Evolutionary conservation across 805 yeast species (phyloP).

Genomic region (Saturnispora besseyi): DNA sequence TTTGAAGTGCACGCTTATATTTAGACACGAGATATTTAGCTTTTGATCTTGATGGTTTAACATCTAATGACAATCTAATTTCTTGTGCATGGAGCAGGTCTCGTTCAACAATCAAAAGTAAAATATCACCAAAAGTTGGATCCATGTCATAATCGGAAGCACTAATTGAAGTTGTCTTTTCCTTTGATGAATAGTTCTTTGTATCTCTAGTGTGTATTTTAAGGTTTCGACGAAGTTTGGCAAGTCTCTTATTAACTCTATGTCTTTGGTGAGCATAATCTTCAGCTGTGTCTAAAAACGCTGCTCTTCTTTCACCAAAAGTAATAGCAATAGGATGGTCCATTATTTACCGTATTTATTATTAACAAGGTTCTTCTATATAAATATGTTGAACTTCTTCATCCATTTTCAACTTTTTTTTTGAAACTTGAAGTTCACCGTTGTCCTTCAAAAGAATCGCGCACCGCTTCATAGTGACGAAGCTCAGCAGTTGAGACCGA

Average conservation of each 20-base stretch:
- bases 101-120: conserved; percentile 69
- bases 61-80: conserved; percentile 44
- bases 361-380: background rate
- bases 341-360: conserved; percentile 22
- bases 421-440: background rate
- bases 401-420: background rate
- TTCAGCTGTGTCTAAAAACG: conserved; percentile 53
- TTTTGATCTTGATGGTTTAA: conserved; percentile 37
- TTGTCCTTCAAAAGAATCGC: conserved; percentile 58
- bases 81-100: conserved; percentile 64
- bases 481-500: conserved; percentile 85
- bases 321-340: conserved; percentile 40
- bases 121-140: conserved; percentile 44
- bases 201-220: conserved; percentile 59
- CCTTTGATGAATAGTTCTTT: conserved; percentile 45
- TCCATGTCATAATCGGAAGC: conserved; percentile 43
- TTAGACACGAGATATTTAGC: conserved; percentile 53
- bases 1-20: conserved; percentile 51
- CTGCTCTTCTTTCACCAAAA: conserved; percentile 49
- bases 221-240: conserved; percentile 55
- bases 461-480: conserved; percentile 68
- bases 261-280: conserved; percentile 66
- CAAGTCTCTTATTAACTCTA: conserved; percentile 49
- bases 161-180: conserved; percentile 38
- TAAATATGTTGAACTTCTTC: background rate